A percentile compares a stretch with the other conserved stretches of the same genome.
Conservation (phyloP, 192 early-diverging fungal species). For the Backusella circina region DNA sequence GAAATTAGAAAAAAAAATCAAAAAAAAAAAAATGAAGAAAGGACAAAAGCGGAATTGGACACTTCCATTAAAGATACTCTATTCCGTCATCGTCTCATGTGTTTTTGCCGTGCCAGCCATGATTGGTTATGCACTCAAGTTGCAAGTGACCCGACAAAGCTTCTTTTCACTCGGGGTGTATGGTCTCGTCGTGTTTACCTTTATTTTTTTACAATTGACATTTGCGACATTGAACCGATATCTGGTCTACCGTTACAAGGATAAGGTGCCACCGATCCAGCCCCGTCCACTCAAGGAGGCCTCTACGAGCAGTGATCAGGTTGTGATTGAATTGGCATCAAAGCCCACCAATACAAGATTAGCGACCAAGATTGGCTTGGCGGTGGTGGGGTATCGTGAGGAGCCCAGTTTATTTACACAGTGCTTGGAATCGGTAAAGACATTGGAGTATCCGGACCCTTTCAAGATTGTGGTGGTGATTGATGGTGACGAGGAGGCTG, state of each 20-base stretch:
- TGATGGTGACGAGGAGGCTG: slow-evolving; percentile 30
- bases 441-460: slow-evolving; percentile 26
- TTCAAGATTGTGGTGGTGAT: slow-evolving; percentile 30
- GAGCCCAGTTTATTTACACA: slow-evolving; percentile 26
- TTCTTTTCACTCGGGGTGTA: slow-evolving; percentile 35
- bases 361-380: slow-evolving; percentile 21
- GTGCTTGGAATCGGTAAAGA: slow-evolving; percentile 32
- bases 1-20: not conserved
- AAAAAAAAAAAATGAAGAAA: not conserved
- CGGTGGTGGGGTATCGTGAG: slow-evolving; percentile 37
- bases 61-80: slow-evolving; percentile 30
- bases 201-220: slow-evolving; percentile 25
- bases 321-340: not conserved
- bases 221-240: slow-evolving; percentile 37
- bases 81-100: slow-evolving; percentile 28
- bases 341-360: not conserved
- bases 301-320: not conserved
- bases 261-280: not conserved
- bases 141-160: slow-evolving; percentile 11
- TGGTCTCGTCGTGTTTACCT: slow-evolving; percentile 31
- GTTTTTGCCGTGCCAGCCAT: slow-evolving; percentile 32
- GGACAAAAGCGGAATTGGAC: slow-evolving; percentile 18
- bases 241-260: slow-evolving; percentile 6
- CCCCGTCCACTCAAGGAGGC: not conserved
- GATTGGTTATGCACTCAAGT: slow-evolving; percentile 21